phyloP scores from a whole-genome alignment of 768 basidiomycete genomes.

The Collybiopsis confluens region DNA sequence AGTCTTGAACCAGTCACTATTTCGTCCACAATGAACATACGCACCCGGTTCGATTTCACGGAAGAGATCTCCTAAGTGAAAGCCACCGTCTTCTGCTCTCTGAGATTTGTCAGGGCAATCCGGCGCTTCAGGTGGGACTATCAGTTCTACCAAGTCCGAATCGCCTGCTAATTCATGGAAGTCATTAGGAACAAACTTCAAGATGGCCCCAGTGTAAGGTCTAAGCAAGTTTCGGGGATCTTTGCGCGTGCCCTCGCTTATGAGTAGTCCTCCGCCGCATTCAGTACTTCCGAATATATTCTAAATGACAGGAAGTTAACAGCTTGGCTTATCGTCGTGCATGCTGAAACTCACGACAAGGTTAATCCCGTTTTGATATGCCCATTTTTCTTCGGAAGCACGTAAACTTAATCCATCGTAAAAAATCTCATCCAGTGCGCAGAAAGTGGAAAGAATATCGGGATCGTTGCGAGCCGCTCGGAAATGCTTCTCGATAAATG shows the following conservation, averaged over 20 bases:
- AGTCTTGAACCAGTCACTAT: conserved; percentile 19
- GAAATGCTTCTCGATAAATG: no score
- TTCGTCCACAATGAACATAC: conserved; percentile 15
- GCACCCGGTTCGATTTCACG: conserved; percentile 14
- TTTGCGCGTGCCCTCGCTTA: not conserved
- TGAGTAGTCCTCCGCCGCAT: no score
- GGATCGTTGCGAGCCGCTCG: no score
- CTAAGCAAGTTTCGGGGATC: not conserved
- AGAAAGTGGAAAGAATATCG: no score
- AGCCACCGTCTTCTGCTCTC: conserved; percentile 9
- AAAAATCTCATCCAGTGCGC: no score
- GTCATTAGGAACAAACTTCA: not conserved
- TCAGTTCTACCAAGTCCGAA: not conserved
- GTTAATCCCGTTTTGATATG: no score
- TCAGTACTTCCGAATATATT: no score
- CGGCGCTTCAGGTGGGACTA: not conserved
- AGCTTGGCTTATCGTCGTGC: no score
- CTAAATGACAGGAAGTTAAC: no score
- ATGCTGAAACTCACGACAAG: no score
- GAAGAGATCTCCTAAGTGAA: conserved; percentile 19
- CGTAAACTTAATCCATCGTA: no score
- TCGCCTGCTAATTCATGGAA: not conserved
- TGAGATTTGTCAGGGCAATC: conserved; percentile 17
- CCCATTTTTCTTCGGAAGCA: no score
- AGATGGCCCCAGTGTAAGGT: not conserved